A percentile compares a stretch with the other conserved stretches of the same genome.
phyloP scores from a whole-genome alignment of 2,329 filamentous ascomycete species.

The Penicillium sp. region DNA sequence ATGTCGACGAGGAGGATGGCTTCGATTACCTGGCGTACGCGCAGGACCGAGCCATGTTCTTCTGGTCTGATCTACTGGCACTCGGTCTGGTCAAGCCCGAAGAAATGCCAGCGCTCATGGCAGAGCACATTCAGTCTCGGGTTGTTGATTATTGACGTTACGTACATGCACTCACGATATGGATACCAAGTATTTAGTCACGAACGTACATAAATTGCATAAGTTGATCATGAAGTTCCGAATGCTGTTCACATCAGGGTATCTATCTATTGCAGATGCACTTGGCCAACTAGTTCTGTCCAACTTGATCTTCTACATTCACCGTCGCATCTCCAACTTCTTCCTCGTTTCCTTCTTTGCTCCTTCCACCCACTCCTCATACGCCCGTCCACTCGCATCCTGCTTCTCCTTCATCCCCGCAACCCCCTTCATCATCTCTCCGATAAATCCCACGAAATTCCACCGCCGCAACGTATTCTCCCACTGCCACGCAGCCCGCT shows the following conservation, averaged over 20 bases:
- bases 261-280: too few relatives aligned
- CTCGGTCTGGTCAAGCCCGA: constrained; percentile 68
- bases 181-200: constrained; percentile 17
- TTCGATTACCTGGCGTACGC: constrained; percentile 94
- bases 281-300: too few relatives aligned
- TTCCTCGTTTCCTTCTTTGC: constrained; percentile 42
- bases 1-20: constrained; percentile 60
- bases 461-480: constrained; percentile 88
- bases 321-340: constrained; percentile 33
- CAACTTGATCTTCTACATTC: too few relatives aligned
- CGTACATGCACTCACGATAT: constrained; percentile 13
- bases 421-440: constrained; percentile 82
- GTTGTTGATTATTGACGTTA: constrained; percentile 55
- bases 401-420: constrained; percentile 65
- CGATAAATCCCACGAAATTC: constrained; percentile 95
- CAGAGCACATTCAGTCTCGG: constrained; percentile 55
- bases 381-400: constrained; percentile 52
- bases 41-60: constrained; percentile 83
- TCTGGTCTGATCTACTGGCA: constrained; percentile 83
- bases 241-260: constrained; percentile 1
- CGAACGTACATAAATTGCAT: background rate
- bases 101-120: constrained; percentile 67
- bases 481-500: constrained; percentile 82
- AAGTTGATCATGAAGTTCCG: constrained; percentile 1
- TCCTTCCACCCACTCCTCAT: constrained; percentile 78